Conservation (phyloP, 2,329 filamentous ascomycete species). For the Fusarium protoensiforme region DNA sequence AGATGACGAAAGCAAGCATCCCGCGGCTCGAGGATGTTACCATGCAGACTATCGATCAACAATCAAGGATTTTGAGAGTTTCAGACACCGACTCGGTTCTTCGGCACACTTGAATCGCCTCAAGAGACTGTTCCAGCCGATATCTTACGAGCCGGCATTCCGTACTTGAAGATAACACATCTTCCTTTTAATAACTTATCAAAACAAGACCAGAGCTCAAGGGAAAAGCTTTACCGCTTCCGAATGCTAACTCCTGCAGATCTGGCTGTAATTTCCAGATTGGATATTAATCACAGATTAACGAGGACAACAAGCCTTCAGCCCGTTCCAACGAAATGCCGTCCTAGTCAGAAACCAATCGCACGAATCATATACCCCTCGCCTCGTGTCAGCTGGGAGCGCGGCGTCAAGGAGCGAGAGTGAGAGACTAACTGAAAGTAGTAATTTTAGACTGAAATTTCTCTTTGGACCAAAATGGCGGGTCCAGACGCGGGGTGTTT, state of each 20-base stretch:
- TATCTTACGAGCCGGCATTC: background rate
- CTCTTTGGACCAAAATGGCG: background rate
- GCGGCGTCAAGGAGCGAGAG: background rate
- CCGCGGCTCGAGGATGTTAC: fast-evolving
- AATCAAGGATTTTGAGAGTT: background rate
- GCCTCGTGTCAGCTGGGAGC: background rate
- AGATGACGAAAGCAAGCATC: background rate
- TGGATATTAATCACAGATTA: background rate
- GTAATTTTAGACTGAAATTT: slow-evolving; percentile 30
- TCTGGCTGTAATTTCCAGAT: background rate
- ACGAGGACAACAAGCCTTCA: background rate
- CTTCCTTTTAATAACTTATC: background rate
- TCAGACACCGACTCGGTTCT: background rate
- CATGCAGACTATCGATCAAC: background rate
- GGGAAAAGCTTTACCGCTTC: background rate
- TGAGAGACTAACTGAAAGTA: slow-evolving; percentile 6
- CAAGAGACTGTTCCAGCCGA: background rate
- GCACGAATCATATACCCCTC: slow-evolving; percentile 6
- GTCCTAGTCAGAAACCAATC: background rate
- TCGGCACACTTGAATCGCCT: background rate
- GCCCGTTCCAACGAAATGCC: background rate
- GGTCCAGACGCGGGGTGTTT: background rate
- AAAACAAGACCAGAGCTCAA: background rate
- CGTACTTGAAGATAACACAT: background rate
- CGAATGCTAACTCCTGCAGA: background rate